Conservation (phyloP, 2,329 filamentous ascomycete species). For the Botrytis fabae region DNA sequence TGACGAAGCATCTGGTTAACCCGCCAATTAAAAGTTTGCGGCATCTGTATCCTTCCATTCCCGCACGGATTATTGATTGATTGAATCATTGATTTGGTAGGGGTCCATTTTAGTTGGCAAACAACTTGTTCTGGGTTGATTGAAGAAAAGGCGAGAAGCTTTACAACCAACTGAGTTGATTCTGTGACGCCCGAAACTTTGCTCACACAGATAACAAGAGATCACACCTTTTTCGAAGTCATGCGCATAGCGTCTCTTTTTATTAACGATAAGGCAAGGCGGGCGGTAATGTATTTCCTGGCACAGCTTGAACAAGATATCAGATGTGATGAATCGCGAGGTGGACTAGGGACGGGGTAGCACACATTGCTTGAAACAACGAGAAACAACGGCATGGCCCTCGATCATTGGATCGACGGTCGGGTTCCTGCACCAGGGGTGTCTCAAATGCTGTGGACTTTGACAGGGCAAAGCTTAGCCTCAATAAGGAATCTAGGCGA, state of each 20-base stretch:
- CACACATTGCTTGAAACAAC: slow-evolving; percentile 21
- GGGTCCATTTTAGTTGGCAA: slow-evolving; percentile 10
- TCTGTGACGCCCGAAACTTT: not conserved
- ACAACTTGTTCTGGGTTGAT: slow-evolving; percentile 3
- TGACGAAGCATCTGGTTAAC: slow-evolving; percentile 4
- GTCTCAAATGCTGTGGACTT: slow-evolving; percentile 22
- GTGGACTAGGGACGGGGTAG: slow-evolving; percentile 1
- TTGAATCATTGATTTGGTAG: slow-evolving; percentile 7
- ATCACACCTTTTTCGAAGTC: slow-evolving; percentile 14
- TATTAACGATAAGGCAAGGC: not conserved
- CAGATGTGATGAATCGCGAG: slow-evolving; percentile 17
- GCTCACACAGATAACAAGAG: not conserved
- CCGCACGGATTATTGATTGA: slow-evolving; percentile 4
- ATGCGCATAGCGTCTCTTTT: slow-evolving; percentile 2
- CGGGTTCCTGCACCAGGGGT: slow-evolving; percentile 23
- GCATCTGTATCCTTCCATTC: slow-evolving; percentile 21
- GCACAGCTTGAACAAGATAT: slow-evolving; percentile 9
- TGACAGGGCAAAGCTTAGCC: slow-evolving; percentile 20
- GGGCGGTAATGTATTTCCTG: slow-evolving; percentile 8
- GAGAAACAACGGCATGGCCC: slow-evolving; percentile 20
- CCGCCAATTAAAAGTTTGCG: slow-evolving; percentile 17
- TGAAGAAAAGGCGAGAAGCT: slow-evolving; percentile 2
- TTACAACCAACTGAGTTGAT: not conserved
- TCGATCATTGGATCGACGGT: slow-evolving; percentile 24
- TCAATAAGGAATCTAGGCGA: not conserved